Evolutionary conservation across 164 flowering plant species (phyloP).

Genomic region (Stephania yunnanensis): DNA sequence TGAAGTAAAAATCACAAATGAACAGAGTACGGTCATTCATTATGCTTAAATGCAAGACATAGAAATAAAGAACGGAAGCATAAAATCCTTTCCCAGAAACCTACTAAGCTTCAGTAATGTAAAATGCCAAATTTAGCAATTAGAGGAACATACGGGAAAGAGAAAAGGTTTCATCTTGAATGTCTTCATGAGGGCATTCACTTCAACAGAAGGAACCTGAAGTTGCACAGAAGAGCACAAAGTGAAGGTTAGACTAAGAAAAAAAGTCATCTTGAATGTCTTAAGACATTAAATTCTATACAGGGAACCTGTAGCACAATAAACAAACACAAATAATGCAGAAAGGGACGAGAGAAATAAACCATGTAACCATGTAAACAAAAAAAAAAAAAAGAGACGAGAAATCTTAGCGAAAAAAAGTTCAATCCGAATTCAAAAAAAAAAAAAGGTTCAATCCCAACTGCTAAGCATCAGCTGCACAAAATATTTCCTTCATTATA

Average conservation of each 20-base stretch:
- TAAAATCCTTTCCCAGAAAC: neutral
- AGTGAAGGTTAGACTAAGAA: conserved; percentile 4
- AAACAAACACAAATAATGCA: too few species aligned
- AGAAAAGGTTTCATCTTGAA: conserved; percentile 90
- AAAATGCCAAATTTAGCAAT: neutral
- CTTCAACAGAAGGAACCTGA: conserved; percentile 94
- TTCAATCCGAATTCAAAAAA: too few species aligned
- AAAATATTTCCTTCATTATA: neutral
- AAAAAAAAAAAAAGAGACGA: neutral
- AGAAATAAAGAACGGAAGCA: neutral
- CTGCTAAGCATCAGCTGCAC: neutral
- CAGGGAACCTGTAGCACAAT: too few species aligned
- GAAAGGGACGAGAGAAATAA: neutral
- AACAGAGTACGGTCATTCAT: neutral
- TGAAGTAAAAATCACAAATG: neutral
- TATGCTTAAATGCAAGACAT: neutral
- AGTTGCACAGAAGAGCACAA: conserved; percentile 10
- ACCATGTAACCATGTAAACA: neutral
- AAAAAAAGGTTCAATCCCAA: neutral
- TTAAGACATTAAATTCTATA: too few species aligned
- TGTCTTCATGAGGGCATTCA: conserved; percentile 86
- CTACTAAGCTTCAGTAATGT: neutral
- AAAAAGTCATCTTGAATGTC: neutral
- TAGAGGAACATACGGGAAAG: conserved; percentile 63
- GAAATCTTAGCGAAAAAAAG: neutral